These are phyloP conservation scores for Stenogyne calaminthoides DNA, from an alignment of 305 asterid genomes.

Conservation along the genomic window DNA sequence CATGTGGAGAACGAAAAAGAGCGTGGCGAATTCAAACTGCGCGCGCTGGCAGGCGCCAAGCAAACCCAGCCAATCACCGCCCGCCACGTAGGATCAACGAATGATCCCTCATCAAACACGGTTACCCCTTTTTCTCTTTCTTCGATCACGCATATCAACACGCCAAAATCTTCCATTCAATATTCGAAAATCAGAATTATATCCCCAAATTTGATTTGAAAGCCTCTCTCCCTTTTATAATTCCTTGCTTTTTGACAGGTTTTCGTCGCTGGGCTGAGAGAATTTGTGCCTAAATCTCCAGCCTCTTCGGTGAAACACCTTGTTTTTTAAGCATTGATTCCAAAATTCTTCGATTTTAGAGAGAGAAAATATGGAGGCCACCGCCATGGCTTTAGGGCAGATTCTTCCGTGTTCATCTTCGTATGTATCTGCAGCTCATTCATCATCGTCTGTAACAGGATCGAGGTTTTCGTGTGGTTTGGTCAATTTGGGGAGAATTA, in stretches of 20 bases:
- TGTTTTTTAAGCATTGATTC: background rate
- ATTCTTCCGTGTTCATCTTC: slow-evolving; percentile 28
- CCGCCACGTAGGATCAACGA: slow-evolving; percentile 36
- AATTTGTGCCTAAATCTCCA: slow-evolving; percentile 12
- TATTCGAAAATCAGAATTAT: background rate
- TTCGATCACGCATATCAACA: background rate
- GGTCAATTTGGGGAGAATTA: slow-evolving; percentile 9
- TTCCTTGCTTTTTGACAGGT: background rate
- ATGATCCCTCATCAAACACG: background rate
- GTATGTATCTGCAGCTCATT: background rate
- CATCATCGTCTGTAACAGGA: slow-evolving; percentile 23
- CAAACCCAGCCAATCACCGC: slow-evolving; percentile 34
- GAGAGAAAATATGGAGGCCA: slow-evolving; percentile 35
- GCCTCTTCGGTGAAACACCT: slow-evolving; percentile 16
- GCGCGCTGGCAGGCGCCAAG: slow-evolving; percentile 39
- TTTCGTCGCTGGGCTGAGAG: slow-evolving; percentile 24
- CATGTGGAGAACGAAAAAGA: slow-evolving; percentile 34
- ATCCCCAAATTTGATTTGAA: background rate
- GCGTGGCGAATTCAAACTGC: slow-evolving; percentile 49
- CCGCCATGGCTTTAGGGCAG: slow-evolving; percentile 38
- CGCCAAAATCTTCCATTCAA: background rate
- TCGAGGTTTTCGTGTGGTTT: background rate
- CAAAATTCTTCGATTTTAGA: background rate
- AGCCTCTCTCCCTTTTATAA: background rate
- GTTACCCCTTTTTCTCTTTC: background rate